Conservation (phyloP, 148 eudicot genomes). For the Vaccinium macrocarpon region DNA sequence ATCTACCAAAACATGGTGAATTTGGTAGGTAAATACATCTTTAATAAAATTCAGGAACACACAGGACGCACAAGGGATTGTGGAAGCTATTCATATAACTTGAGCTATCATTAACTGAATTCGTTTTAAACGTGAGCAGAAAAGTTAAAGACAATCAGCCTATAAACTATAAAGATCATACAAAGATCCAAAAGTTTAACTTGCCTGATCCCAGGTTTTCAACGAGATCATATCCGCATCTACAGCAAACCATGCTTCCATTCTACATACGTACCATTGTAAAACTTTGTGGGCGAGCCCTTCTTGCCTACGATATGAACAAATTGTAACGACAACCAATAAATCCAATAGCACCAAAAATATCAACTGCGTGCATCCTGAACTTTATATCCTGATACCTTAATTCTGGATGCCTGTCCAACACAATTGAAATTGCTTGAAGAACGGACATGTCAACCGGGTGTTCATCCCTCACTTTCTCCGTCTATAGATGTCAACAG, state of each 20-base stretch:
- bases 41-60: neutral
- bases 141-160: neutral
- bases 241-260: constrained; percentile 99
- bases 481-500: constrained; percentile 48
- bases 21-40: neutral
- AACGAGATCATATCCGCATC: constrained; percentile 97
- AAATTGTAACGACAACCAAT: neutral
- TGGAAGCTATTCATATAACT: neutral
- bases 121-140: neutral
- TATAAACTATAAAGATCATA: neutral
- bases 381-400: constrained; percentile 47
- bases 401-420: constrained; percentile 73
- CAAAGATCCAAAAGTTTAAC: constrained; percentile 12
- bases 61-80: neutral
- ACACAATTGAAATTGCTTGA: constrained; percentile 80
- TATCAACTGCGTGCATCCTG: neutral
- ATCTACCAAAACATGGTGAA: constrained; percentile 2
- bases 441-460: constrained; percentile 76
- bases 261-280: constrained; percentile 93
- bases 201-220: constrained; percentile 95
- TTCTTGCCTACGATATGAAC: constrained; percentile 54
- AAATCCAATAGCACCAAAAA: neutral
- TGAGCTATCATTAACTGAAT: neutral
- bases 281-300: constrained; percentile 89
- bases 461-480: constrained; percentile 79